phyloP scores from a whole-genome alignment of 2,329 filamentous ascomycete genomes.

The Thermoascus crustaceus region DNA sequence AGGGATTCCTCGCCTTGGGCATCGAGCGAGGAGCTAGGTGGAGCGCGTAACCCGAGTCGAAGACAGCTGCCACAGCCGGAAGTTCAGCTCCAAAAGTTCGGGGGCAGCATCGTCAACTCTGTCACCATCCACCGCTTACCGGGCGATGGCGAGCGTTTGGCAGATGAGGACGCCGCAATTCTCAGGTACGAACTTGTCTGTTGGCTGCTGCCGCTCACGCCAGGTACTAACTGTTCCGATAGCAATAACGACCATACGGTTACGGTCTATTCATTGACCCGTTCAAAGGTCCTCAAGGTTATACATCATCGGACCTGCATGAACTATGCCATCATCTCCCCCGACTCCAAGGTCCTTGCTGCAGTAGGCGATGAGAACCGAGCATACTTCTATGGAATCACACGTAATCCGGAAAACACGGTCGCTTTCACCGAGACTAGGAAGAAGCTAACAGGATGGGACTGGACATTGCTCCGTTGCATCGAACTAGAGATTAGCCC shows the following conservation, averaged over 20 bases:
- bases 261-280: conserved; percentile 67
- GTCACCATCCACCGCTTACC: conserved; percentile 55
- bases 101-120: conserved; percentile 58
- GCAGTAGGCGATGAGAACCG: conserved; percentile 83
- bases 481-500: conserved; percentile 35
- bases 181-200: conserved; percentile 35
- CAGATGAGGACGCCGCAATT: conserved; percentile 49
- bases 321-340: conserved; percentile 90
- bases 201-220: conserved; percentile 36
- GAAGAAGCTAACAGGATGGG: conserved; percentile 30
- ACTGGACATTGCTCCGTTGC: conserved; percentile 32
- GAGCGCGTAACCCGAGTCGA: conserved; percentile 12
- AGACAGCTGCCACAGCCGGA: conserved; percentile 32
- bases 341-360: conserved; percentile 70
- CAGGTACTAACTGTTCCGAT: conserved; percentile 50
- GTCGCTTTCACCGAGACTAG: conserved; percentile 20
- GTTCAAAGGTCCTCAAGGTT: conserved; percentile 59
- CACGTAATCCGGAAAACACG: conserved; percentile 20
- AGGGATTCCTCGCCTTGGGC: conserved; percentile 18
- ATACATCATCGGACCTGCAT: conserved; percentile 74
- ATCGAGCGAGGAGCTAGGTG: conserved; percentile 13
- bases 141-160: conserved; percentile 30
- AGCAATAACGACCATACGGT: conserved; percentile 93
- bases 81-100: conserved; percentile 51
- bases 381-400: conserved; percentile 67